These are phyloP conservation scores for Smallanthus sonchifolius DNA, from an alignment of 129 eudicot species.

Conservation along the genomic window DNA sequence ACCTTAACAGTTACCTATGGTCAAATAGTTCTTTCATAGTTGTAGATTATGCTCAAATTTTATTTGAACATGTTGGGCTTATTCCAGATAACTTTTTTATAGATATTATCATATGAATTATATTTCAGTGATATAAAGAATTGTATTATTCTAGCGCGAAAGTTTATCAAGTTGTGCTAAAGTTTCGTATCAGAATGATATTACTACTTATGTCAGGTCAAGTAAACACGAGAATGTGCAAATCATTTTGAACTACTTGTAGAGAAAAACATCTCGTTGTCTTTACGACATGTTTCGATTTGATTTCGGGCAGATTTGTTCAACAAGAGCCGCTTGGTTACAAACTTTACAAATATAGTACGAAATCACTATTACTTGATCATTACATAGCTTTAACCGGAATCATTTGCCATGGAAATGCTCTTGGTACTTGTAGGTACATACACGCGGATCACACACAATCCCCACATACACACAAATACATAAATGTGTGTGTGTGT, in stretches of 20 bases:
- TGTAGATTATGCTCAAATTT: not conserved
- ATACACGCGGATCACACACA: not conserved
- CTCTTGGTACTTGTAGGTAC: not conserved
- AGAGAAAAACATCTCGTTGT: too few relatives aligned
- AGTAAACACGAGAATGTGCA: too few relatives aligned
- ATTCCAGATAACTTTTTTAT: not conserved
- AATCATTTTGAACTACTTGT: too few relatives aligned
- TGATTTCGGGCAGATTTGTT: not conserved
- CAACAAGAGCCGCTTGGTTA: not conserved
- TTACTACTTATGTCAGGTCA: too few relatives aligned
- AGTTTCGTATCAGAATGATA: too few relatives aligned
- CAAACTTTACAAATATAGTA: not conserved
- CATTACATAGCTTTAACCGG: not conserved
- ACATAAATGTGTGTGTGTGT: not conserved
- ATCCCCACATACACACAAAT: not conserved
- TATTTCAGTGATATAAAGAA: not conserved
- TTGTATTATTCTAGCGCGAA: too few relatives aligned
- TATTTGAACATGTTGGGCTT: not conserved
- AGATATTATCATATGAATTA: not conserved
- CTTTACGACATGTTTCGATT: too few relatives aligned
- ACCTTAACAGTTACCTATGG: not conserved
- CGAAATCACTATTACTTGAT: not conserved
- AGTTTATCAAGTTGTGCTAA: too few relatives aligned
- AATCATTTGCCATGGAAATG: not conserved
- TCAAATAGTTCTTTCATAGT: slow-evolving; percentile 1